Base-by-base conservation (phyloP, 2,329 filamentous ascomycete genomes). In the Penicillium sp. region DNA sequence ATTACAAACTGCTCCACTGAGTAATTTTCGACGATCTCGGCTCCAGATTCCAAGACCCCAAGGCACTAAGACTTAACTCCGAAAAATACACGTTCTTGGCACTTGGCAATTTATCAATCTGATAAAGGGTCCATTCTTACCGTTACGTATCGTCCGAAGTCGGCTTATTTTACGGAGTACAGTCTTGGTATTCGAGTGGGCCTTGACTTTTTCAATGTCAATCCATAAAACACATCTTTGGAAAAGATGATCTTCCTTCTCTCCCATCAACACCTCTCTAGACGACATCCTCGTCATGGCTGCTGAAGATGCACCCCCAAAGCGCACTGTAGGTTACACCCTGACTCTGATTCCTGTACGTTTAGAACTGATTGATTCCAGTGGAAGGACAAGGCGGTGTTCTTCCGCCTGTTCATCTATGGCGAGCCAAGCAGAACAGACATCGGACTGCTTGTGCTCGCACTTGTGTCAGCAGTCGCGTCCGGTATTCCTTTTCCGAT, bases 401-500 rank as follows among this genome's bases (percentile, higher is more conserved):
- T 50, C 32, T 45, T 50, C 24, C 41, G 48, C 22, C 32, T 50
- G 10, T 50, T 50, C 8, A 24, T 50, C 48, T 50, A 50, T 50
- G 48, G 48, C 48, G 48, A 50, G 22, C 48, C 48, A 5, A 50
- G 48, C 48, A 50, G 9, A 22, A 31, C 48, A 31, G 48, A 50
- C 13, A 45, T 50, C 16, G 48, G 32, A 8, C 31, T 55, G 10
- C 49, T 55, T 8, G 27, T 36, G 2, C 22, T 48, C 13, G 69
- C 66, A 13, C 22, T 64, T 11, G 21, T 70, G 9, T 61, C 60
- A 27, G 67, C 69, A 10, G 60, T 67, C 42, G 66, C 65, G 11
- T 61, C 68, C 13, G 68, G 68, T 3, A 60, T 71, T 22, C 67
- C 68, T 3, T 68, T 68, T 40, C 67, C 68, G 31, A 50, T 71